Base-by-base conservation (phyloP, 1,139 yeast genomes). In the Candida pseudocylindracea region DNA sequence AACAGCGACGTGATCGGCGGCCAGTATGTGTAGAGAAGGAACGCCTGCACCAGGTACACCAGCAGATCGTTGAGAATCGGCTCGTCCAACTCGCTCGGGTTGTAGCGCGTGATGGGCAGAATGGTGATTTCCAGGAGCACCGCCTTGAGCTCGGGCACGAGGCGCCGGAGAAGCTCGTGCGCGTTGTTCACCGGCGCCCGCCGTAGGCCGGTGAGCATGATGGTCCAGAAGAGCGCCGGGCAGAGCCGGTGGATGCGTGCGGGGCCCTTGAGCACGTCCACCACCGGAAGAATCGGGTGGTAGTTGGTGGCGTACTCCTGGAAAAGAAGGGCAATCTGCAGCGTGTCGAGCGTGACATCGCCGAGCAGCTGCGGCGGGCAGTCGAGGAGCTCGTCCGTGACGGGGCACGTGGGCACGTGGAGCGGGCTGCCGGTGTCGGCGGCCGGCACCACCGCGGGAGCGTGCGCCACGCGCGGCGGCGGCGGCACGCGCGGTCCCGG, bases 21-120 rank as follows among this genome's bases (percentile, higher is more conserved):
- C 96, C 96, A 88, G 49, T 75, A 72, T 1, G 95, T 74, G 49
- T 79, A 81, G 6, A 88, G 57, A 27, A 88, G 54, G 40, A 85
- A 75, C 0, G 95, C 95, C 49, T 88, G 98, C 1, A 85, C 95
- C 0, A 93, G 78, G 46, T 75, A 85, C 0, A 85, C 94, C n/a
- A 93, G 76, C 10, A 93, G 79, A 1, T 81, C 91, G 44, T 85
- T 85, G 44, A 79, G 58, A 10, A 78, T 67, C 1, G 93, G 92
- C 41, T 75, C 76, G 40, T 78, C 81, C 37, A 65, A 68, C 41
- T 70, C 79, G 8, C 68, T 59, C 1, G 92, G 88, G 24, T 73
- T 69, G 45, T 75, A 79, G 39, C 93, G 58, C 5, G 93, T 76
- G 33, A 83, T 79, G 2, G 96, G 95, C 2, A 91, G 72, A 26